These are phyloP conservation scores for Saccharomycopsis sp. DNA, from an alignment of 805 yeast genomes.

Conservation along the genomic window DNA sequence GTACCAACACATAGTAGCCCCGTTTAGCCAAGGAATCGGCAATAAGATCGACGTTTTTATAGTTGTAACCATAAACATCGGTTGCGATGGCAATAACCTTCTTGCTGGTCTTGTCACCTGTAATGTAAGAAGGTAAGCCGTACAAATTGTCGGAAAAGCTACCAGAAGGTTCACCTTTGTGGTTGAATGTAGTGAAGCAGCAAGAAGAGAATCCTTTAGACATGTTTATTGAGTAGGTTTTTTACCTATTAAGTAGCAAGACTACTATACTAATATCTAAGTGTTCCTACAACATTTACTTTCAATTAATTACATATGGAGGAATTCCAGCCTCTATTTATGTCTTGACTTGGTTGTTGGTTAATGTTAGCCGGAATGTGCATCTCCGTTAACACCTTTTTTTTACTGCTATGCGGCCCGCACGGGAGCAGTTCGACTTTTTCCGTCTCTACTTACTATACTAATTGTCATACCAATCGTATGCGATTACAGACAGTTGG, in stretches of 20 bases:
- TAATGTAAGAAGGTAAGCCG: constrained; percentile 15
- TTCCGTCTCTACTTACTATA: no score
- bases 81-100: constrained; percentile 56
- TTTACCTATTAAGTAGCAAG: no score
- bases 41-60: constrained; percentile 50
- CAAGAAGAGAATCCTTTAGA: constrained; percentile 1
- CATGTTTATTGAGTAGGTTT: no score
- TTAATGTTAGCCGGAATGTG: no score
- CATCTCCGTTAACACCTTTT: neutral
- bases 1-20: constrained; percentile 63
- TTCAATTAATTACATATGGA: neutral
- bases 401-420: neutral
- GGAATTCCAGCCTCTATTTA: neutral
- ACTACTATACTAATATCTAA: no score
- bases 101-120: constrained; percentile 37
- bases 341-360: no score
- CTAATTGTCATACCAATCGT: no score
- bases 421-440: neutral
- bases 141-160: constrained; percentile 2
- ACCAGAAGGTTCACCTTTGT: constrained; percentile 13
- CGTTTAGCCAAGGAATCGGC: constrained; percentile 59
- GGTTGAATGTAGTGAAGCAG: constrained; percentile 12
- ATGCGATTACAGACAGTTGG: no score
- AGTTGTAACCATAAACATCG: constrained; percentile 62
- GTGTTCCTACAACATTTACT: no score